Percentiles rank a stretch among this genome's conserved stretches.
Conservation (phyloP, 176 grass and related monocot genomes). For the Leersia perrieri region DNA sequence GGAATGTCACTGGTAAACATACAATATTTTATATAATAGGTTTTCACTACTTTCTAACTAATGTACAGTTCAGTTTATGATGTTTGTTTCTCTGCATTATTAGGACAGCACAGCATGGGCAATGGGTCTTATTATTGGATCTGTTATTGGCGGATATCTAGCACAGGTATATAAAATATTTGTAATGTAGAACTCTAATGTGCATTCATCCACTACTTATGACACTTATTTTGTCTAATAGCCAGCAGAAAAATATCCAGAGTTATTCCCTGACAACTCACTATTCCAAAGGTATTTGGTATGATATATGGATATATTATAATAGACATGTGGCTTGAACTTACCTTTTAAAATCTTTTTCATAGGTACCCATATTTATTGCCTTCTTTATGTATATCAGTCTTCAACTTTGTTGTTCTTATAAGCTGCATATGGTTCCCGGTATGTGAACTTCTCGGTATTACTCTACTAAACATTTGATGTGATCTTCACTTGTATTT, state of each 20-base stretch:
- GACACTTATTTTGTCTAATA: background rate
- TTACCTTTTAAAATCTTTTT: background rate
- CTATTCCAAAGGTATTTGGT: conserved; percentile 64
- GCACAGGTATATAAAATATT: conserved; percentile 58
- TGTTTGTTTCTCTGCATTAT: conserved; percentile 25
- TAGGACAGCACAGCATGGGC: conserved; percentile 68
- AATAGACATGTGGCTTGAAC: too few species aligned
- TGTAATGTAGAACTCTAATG: background rate
- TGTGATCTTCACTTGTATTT: too few species aligned
- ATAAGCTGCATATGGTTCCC: conserved; percentile 89
- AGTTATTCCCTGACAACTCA: conserved; percentile 64
- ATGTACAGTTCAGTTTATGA: background rate
- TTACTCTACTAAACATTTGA: too few species aligned
- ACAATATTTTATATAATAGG: background rate
- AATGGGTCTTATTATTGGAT: conserved; percentile 79
- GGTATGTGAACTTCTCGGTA: conserved; percentile 25
- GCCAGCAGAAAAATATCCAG: conserved; percentile 92
- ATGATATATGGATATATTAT: too few species aligned
- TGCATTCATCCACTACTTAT: too few species aligned
- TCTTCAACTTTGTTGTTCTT: conserved; percentile 66
- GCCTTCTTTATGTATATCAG: conserved; percentile 66
- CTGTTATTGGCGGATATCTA: conserved; percentile 85
- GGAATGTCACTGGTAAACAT: conserved; percentile 69
- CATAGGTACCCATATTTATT: conserved; percentile 85
- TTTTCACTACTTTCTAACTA: too few species aligned